These are phyloP conservation scores for Lepidium campestre DNA, from an alignment of 441 rosid genomes.

Conservation along the genomic window DNA sequence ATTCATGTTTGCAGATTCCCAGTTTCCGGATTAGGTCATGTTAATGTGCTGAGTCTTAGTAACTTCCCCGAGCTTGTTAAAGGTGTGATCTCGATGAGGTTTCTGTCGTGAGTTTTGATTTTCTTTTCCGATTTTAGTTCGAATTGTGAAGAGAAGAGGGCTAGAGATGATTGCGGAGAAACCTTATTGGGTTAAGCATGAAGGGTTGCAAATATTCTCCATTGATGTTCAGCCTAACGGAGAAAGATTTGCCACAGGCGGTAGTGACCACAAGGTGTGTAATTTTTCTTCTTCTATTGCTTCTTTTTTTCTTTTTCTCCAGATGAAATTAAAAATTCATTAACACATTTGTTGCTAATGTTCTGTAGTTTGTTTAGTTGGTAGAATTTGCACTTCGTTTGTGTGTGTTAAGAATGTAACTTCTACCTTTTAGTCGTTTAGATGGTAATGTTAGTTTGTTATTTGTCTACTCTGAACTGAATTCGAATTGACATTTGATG, in stretches of 20 bases:
- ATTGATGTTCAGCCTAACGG: constrained; percentile 95
- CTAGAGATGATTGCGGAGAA: constrained; percentile 90
- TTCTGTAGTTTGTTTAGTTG: not conserved
- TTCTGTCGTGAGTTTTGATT: not conserved
- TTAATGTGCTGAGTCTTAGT: not conserved
- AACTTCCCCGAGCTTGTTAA: not conserved
- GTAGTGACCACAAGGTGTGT: constrained; percentile 96
- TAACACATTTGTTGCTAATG: not conserved
- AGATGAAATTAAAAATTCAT: not conserved
- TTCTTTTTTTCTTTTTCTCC: not conserved
- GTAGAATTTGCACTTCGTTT: not conserved
- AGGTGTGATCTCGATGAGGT: not conserved
- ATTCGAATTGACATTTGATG: not conserved
- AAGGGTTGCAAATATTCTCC: constrained; percentile 95
- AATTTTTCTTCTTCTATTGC: not conserved
- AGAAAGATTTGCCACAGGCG: constrained; percentile 94
- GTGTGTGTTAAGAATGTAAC: not conserved
- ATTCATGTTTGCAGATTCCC: not conserved
- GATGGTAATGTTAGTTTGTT: not conserved
- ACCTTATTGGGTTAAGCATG: constrained; percentile 94
- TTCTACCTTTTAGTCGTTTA: not conserved
- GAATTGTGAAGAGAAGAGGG: not conserved
- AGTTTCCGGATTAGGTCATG: not conserved
- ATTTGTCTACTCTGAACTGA: not conserved
- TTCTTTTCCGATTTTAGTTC: not conserved